Evolutionary conservation across 2,329 filamentous ascomycete genomes (phyloP).

Genomic region (Tolypocladium pustulatum): DNA sequence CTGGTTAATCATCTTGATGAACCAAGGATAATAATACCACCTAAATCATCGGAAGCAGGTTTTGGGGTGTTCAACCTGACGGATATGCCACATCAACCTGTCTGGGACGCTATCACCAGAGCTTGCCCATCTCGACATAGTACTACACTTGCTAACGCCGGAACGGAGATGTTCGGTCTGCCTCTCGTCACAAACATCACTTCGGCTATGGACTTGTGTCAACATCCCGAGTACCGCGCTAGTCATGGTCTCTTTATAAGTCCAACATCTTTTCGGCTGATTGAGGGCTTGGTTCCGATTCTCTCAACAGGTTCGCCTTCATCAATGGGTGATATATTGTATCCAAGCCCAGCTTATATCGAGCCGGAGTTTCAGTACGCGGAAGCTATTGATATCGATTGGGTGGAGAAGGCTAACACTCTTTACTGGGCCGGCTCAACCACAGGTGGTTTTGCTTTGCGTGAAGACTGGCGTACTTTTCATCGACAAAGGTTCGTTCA

Average conservation of each 20-base stretch:
- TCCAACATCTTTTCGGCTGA: constrained; percentile 29
- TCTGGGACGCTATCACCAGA: constrained; percentile 21
- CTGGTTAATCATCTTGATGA: constrained; percentile 39
- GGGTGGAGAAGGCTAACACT: constrained; percentile 36
- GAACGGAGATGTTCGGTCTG: constrained; percentile 6
- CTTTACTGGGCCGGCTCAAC: constrained; percentile 49
- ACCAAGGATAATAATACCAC: constrained; percentile 26
- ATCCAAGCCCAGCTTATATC: constrained; percentile 39
- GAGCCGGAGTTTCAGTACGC: constrained; percentile 31
- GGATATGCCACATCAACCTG: constrained; percentile 14
- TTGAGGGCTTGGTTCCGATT: constrained; percentile 31
- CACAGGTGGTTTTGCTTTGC: constrained; percentile 33
- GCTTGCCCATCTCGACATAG: background rate
- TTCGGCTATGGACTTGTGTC: constrained; percentile 27
- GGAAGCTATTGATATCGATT: constrained; percentile 27
- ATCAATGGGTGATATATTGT: constrained; percentile 40
- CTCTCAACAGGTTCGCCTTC: constrained; percentile 33
- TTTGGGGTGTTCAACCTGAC: constrained; percentile 9
- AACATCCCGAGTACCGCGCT: constrained; percentile 29
- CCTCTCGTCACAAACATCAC: constrained; percentile 24
- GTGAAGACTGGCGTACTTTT: constrained; percentile 26
- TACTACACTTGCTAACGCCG: background rate
- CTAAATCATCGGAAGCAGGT: background rate
- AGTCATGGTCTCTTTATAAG: constrained; percentile 34
- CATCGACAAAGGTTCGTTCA: constrained; percentile 39